These are phyloP conservation scores for Crithidia expoeki DNA, from an alignment of 208 protist genomes.

Conservation along the genomic window DNA sequence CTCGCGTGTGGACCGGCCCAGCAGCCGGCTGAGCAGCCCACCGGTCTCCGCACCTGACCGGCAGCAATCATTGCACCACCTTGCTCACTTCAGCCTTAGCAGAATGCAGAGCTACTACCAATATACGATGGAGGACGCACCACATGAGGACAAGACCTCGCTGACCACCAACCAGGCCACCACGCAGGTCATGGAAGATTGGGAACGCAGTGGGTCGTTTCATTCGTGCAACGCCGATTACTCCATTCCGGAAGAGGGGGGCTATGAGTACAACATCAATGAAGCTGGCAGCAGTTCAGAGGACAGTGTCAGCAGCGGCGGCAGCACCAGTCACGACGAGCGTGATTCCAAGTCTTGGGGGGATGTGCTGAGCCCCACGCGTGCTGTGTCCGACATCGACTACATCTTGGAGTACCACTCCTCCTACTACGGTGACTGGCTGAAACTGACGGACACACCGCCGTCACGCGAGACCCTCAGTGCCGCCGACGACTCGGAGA, in stretches of 20 bases:
- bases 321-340: not conserved
- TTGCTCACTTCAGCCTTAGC: not conserved
- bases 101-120: conserved; percentile 6
- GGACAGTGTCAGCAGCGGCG: not conserved
- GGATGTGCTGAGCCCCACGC: not conserved
- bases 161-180: not conserved
- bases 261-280: not conserved
- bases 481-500: not conserved
- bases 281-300: not conserved
- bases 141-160: not conserved
- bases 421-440: conserved; percentile 16
- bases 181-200: not conserved
- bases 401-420: conserved; percentile 22
- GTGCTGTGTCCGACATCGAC: conserved; percentile 14
- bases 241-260: not conserved
- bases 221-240: not conserved
- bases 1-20: not conserved
- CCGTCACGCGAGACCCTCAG: conserved; percentile 10
- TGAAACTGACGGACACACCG: conserved; percentile 1
- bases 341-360: not conserved
- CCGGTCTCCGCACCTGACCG: not conserved
- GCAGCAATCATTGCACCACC: not conserved
- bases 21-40: not conserved
- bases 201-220: not conserved
- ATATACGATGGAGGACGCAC: not conserved